phyloP scores from a whole-genome alignment of 495 filamentous ascomycete genomes.

The Aspergillus homomorphus region DNA sequence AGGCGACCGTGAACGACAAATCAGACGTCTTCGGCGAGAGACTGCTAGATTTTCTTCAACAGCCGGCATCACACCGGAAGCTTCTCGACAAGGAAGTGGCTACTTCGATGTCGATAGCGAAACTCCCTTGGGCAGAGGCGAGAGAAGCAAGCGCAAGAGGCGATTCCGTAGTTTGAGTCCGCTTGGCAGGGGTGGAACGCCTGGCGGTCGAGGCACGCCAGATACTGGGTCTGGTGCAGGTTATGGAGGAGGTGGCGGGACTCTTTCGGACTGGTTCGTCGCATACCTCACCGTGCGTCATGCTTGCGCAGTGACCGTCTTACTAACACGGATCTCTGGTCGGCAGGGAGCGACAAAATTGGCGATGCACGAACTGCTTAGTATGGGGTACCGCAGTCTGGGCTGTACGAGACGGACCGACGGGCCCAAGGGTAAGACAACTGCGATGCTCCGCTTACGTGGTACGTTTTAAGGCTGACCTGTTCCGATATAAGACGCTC shows the following conservation, averaged over 20 bases:
- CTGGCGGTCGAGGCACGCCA: slow-evolving; percentile 70
- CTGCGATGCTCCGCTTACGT: neutral
- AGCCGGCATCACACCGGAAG: slow-evolving; percentile 66
- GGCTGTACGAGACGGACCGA: slow-evolving; percentile 89
- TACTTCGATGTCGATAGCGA: slow-evolving; percentile 63
- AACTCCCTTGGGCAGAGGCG: slow-evolving; percentile 76
- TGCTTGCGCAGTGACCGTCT: neutral
- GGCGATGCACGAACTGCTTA: slow-evolving; percentile 87
- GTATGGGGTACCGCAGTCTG: slow-evolving; percentile 89
- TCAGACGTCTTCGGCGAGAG: slow-evolving; percentile 80
- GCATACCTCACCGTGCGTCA: neutral
- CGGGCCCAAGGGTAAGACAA: slow-evolving; percentile 71
- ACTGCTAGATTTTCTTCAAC: slow-evolving; percentile 89
- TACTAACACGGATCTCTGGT: slow-evolving; percentile 16
- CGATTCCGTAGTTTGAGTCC: slow-evolving; percentile 88
- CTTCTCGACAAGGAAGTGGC: slow-evolving; percentile 52
- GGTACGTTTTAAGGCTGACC: slow-evolving; percentile 10
- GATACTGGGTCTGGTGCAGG: slow-evolving; percentile 65
- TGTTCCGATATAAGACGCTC: slow-evolving; percentile 58
- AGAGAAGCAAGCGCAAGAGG: slow-evolving; percentile 90
- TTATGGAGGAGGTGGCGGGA: slow-evolving; percentile 64
- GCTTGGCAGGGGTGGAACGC: slow-evolving; percentile 60
- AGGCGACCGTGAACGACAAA: slow-evolving; percentile 88
- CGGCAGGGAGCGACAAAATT: slow-evolving; percentile 69
- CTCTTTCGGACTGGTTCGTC: slow-evolving; percentile 64